phyloP scores from a whole-genome alignment of 495 filamentous ascomycete genomes.

The Penicillium herquei region DNA sequence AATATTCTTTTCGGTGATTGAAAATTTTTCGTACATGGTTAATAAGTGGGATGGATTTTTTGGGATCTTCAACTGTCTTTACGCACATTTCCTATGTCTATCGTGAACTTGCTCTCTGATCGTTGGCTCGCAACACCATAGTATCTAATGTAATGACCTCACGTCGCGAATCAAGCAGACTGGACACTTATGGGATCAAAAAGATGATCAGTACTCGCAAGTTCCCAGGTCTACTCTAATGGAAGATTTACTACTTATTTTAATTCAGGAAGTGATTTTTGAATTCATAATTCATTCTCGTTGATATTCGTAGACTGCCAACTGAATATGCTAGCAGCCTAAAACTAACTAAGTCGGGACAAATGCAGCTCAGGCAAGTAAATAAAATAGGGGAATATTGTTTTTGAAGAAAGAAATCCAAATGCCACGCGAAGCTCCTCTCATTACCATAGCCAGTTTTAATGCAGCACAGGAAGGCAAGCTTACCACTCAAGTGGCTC shows the following conservation, averaged over 20 bases:
- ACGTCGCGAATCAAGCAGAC: neutral
- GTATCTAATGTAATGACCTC: slow-evolving; percentile 14
- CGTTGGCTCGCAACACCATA: neutral
- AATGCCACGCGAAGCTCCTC: slow-evolving; percentile 6
- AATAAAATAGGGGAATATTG: slow-evolving; percentile 24
- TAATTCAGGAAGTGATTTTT: neutral
- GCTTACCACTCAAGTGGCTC: slow-evolving; percentile 91
- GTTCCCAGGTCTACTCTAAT: too few species aligned
- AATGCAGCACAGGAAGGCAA: slow-evolving; percentile 15
- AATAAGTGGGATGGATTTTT: neutral
- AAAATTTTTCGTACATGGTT: neutral
- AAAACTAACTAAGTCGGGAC: slow-evolving; percentile 10
- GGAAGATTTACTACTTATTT: neutral
- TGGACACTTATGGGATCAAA: neutral
- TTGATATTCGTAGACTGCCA: slow-evolving; percentile 22
- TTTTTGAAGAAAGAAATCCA: slow-evolving; percentile 15
- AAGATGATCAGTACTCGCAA: neutral
- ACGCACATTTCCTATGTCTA: neutral
- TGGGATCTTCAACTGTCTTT: neutral
- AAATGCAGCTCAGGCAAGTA: slow-evolving; percentile 8
- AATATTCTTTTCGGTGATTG: neutral
- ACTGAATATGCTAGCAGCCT: slow-evolving; percentile 13
- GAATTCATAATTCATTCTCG: slow-evolving; percentile 29
- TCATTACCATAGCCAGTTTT: slow-evolving; percentile 12
- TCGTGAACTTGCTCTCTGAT: neutral